A percentile compares a stretch with the other conserved stretches of the same genome.
Evolutionary conservation across 495 filamentous ascomycete species (phyloP).

Genomic region (Podospora sp.): DNA sequence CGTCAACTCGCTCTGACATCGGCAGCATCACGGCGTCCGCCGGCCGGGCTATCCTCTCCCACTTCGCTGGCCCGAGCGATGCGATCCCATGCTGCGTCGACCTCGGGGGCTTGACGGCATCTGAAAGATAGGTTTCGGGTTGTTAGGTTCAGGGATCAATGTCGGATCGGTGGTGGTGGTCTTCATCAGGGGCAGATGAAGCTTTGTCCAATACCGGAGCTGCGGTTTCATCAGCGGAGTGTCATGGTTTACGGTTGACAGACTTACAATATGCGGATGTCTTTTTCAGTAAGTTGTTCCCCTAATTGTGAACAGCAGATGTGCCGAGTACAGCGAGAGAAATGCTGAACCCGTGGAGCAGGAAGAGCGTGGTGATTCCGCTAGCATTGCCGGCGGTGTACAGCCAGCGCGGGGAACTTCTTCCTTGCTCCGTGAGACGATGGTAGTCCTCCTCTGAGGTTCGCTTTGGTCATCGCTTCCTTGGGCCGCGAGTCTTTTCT

Average conservation of each 20-base stretch:
- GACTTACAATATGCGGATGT: conserved; percentile 2
- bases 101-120: background rate
- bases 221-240: background rate
- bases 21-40: background rate
- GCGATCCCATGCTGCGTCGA: background rate
- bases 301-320: background rate
- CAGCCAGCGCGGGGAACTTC: background rate
- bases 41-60: background rate
- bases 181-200: background rate
- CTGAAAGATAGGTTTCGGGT: background rate
- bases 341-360: background rate
- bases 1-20: background rate
- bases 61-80: background rate
- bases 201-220: background rate
- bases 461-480: no score
- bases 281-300: background rate
- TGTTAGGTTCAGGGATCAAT: background rate
- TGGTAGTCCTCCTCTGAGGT: no score
- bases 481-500: background rate
- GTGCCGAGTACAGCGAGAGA: background rate
- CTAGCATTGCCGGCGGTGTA: background rate
- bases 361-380: background rate
- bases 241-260: background rate
- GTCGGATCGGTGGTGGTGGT: background rate
- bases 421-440: background rate